A percentile compares a stretch with the other conserved stretches of the same genome.
These are phyloP conservation scores for Tulasnella sp. DNA, from an alignment of 768 basidiomycete genomes.

Conservation along the genomic window DNA sequence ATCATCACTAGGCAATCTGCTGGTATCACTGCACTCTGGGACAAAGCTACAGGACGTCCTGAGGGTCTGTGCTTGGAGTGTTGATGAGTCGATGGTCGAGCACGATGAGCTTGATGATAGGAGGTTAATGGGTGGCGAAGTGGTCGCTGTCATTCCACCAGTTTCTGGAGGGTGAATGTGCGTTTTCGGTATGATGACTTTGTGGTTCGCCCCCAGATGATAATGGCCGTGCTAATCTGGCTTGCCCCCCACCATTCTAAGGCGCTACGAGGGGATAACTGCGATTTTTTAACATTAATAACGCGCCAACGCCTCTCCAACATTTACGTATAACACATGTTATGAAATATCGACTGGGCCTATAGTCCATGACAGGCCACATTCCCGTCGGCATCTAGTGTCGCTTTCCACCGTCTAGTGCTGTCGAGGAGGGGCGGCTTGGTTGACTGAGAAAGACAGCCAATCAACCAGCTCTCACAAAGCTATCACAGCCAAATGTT, in stretches of 20 bases:
- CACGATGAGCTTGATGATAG: background rate
- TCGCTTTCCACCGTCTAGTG: background rate
- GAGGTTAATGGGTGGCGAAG: slow-evolving; percentile 4
- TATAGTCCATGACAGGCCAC: background rate
- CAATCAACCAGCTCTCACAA: background rate
- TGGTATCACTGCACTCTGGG: background rate
- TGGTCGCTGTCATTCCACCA: slow-evolving; percentile 14
- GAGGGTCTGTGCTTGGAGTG: slow-evolving; percentile 5
- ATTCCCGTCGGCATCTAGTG: background rate
- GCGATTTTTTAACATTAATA: background rate
- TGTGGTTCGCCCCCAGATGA: background rate
- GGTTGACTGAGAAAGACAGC: background rate
- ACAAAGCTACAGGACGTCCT: background rate
- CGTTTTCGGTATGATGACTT: background rate
- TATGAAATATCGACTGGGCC: background rate
- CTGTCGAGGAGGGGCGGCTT: background rate
- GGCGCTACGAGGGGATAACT: too few species aligned
- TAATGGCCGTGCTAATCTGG: too few species aligned
- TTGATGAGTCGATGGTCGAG: slow-evolving; percentile 7
- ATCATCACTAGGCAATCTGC: background rate
- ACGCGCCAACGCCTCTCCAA: background rate
- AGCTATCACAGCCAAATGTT: background rate
- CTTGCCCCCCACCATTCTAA: too few species aligned
- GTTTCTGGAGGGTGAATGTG: slow-evolving; percentile 11
- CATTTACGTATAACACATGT: background rate